Percentiles rank a stretch among this genome's conserved stretches.
Conservation (phyloP, 306 rosid genomes). For the Corylus avellana region DNA sequence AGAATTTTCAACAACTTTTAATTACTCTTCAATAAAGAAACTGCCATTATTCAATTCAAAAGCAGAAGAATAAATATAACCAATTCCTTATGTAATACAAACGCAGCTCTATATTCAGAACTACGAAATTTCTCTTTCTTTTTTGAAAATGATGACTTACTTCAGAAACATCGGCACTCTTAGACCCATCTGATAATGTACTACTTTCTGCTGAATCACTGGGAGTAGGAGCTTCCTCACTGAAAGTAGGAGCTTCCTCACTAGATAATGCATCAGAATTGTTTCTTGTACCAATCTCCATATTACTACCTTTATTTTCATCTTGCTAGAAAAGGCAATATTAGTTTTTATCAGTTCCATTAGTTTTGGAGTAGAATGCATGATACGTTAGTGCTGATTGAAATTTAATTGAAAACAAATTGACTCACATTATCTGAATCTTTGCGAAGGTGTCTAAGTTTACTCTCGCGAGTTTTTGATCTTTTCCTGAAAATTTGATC, state of each 20-base stretch:
- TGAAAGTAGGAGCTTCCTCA: background rate
- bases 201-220: background rate
- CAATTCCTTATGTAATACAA: background rate
- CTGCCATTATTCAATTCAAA: background rate
- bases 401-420: background rate
- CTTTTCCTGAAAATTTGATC: conserved; percentile 51
- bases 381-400: background rate
- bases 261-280: conserved; percentile 12
- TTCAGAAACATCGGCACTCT: background rate
- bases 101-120: background rate
- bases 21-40: background rate
- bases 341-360: background rate
- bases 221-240: background rate
- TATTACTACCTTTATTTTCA: background rate
- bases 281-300: background rate
- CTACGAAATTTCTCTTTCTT: background rate
- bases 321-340: conserved; percentile 13
- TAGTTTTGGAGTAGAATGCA: background rate
- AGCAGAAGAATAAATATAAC: background rate
- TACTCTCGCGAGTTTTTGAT: conserved; percentile 21
- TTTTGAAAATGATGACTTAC: conserved; percentile 19
- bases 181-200: too few species aligned
- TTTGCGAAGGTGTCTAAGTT: conserved; percentile 22
- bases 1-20: too few species aligned
- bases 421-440: conserved; percentile 38